phyloP scores from a whole-genome alignment of 2,329 filamentous ascomycete species.

The Calonectria montana region DNA sequence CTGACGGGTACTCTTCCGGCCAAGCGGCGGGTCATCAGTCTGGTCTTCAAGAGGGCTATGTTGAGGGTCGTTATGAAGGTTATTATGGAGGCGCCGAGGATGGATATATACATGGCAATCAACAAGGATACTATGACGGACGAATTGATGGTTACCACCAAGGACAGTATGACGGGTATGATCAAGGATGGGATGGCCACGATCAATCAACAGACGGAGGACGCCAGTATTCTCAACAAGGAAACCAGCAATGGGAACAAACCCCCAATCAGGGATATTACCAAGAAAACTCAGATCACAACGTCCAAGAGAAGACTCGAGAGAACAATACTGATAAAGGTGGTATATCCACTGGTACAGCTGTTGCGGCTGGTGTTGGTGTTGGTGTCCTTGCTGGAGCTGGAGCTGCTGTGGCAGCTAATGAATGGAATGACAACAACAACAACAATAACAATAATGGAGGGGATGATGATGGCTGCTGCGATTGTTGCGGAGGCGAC shows the following conservation, averaged over 20 bases:
- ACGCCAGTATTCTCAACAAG: background rate
- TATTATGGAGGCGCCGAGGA: background rate
- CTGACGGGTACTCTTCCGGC: background rate
- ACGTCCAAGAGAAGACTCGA: background rate
- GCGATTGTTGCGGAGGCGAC: background rate
- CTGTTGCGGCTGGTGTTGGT: background rate
- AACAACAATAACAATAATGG: background rate
- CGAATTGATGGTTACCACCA: background rate
- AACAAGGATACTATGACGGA: background rate
- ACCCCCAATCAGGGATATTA: background rate
- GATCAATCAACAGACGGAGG: background rate
- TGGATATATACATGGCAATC: background rate
- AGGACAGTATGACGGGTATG: background rate
- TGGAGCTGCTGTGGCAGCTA: background rate
- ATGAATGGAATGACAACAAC: background rate
- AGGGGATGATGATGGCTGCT: background rate
- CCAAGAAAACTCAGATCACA: background rate
- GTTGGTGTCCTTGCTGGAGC: background rate
- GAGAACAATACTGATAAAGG: background rate
- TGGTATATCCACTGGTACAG: background rate
- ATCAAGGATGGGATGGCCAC: background rate
- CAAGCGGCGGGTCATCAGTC: background rate
- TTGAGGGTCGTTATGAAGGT: background rate
- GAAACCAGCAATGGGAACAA: background rate
- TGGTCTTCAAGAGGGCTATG: background rate